Evolutionary conservation across 257 asterid genomes (phyloP), one percentile per base, ranked within the genome.

Genomic region (Solanum ahanhuiri): DNA sequence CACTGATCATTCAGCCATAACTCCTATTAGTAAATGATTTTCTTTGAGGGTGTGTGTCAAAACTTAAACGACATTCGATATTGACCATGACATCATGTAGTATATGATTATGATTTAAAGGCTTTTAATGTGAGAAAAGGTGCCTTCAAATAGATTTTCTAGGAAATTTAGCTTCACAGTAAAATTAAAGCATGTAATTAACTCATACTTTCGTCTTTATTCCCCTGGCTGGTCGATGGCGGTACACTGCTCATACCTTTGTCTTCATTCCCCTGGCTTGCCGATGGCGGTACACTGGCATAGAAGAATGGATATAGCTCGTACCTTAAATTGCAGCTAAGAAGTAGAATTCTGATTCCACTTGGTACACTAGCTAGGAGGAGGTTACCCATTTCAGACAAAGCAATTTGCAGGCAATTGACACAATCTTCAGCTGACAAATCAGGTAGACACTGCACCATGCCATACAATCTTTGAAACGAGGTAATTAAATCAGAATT

Each of bases 401-500:
- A 30, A 76, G 37, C 60, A 76, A 0, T 6, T 6, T 39, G 2
- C 23, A 76, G 63, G 60, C 83, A 76, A 23, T n/a, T 4, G 12
- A 11, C 2, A 76, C 83, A 76, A 76, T 76, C 37, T 76, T 0
- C 35, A 23, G 60, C 23, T 76, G 83, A 76, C 83, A 76, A 76
- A 41, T 41, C 23, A 76, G 83, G 83, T 76, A 76, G 37, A 76
- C 83, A 76, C 35, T 41, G 83, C 63, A 76, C 83, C 83, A 76
- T 76, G 35, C 83, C 63, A 23, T 41, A 7, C 83, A 41, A 41
- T 12, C 0, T 0, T 9, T 76, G n/a, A 41, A 76, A 7, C n/a
- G 2, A 6, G 1, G 0, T 25, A 23, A 0, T 12, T 12, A 1
- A 12, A 6, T 23, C 34, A 33, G 2, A 33, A 33, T 33, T 33